phyloP scores from a whole-genome alignment of 257 asterid genomes.

The Nemophila menziesii region DNA sequence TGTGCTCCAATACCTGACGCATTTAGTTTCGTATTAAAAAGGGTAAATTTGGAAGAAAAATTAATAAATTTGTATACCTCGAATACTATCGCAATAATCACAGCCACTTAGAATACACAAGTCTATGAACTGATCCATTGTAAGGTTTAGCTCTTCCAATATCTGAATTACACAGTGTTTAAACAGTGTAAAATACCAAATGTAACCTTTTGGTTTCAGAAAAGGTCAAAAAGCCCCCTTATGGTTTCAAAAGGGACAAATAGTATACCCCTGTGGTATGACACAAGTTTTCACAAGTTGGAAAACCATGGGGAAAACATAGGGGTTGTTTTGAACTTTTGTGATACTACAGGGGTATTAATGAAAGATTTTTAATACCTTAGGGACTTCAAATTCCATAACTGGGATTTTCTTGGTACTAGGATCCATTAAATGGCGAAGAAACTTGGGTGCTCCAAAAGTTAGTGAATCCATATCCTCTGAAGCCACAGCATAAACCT shows the following conservation, averaged over 20 bases:
- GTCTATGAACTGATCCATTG: conserved; percentile 97
- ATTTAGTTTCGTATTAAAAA: conserved; percentile 3
- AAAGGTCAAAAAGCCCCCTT: no score
- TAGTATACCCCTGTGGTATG: no score
- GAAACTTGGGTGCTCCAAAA: conserved; percentile 87
- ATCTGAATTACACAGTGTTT: conserved; percentile 32
- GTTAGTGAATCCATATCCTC: conserved; percentile 99
- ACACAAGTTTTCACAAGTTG: no score
- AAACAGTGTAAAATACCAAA: conserved; percentile 10
- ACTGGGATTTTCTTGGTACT: conserved; percentile 96
- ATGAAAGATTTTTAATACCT: conserved; percentile 39
- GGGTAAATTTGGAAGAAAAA: no score
- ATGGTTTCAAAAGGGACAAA: no score
- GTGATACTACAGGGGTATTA: no score
- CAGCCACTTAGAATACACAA: conserved; percentile 95
- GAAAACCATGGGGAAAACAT: no score
- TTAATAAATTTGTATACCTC: conserved; percentile 34
- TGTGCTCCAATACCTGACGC: conserved; percentile 81
- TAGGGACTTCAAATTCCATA: conserved; percentile 91
- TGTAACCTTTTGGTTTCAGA: no score
- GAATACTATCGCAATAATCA: conserved; percentile 93
- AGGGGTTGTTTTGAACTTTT: no score
- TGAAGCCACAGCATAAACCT: conserved; percentile 97
- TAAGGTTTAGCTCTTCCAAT: conserved; percentile 73
- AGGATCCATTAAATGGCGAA: conserved; percentile 99